These are phyloP conservation scores for Solanum clarkiae DNA, from an alignment of 257 asterid species.

Conservation along the genomic window DNA sequence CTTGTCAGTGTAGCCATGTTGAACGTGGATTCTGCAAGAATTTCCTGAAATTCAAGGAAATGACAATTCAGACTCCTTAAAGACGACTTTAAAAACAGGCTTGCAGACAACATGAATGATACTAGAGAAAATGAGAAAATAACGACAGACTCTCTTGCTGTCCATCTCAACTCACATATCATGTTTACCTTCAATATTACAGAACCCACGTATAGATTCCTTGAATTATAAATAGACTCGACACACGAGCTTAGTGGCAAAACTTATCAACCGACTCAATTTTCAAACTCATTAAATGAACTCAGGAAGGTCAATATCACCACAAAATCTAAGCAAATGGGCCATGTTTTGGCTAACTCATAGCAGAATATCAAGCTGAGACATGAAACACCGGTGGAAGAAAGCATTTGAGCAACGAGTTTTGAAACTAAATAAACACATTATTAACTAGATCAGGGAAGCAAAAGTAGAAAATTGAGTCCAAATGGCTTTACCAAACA, in stretches of 20 bases:
- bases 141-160: background rate
- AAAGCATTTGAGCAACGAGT: background rate
- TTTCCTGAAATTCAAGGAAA: background rate
- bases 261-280: background rate
- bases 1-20: slow-evolving; percentile 72
- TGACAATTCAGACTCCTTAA: background rate
- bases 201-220: background rate
- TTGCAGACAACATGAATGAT: background rate
- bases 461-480: background rate
- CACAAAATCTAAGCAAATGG: background rate
- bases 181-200: background rate
- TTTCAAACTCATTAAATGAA: background rate
- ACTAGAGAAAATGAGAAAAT: background rate
- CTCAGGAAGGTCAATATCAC: background rate
- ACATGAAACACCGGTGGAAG: background rate
- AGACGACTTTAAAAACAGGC: background rate
- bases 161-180: background rate
- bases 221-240: background rate
- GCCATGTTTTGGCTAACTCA: background rate
- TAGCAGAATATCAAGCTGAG: background rate
- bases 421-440: background rate
- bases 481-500: background rate
- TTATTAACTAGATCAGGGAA: background rate
- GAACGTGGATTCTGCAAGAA: background rate
- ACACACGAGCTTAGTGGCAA: background rate